Evolutionary conservation across 768 basidiomycete species (phyloP), one percentile per base, ranked within the genome.

Genomic region (Podaxis pistillaris): DNA sequence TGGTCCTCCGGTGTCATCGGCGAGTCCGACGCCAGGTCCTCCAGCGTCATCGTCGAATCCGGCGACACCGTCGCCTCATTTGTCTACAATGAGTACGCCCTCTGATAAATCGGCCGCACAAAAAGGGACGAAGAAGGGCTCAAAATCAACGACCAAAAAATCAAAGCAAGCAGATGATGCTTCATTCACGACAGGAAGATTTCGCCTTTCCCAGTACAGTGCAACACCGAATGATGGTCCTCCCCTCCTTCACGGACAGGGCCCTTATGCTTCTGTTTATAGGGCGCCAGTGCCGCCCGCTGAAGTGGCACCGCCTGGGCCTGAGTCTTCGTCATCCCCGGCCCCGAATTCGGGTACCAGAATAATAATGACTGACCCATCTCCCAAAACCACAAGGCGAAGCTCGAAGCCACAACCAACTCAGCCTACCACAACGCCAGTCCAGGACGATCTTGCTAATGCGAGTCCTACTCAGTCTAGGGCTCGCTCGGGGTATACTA

Each of bases 201-300:
- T 87, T 71, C 82, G 83, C 53, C 67, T 87, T n/a, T 63, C 72
- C 52, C 65, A 73, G 11, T 78, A 76, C 62, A 72, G 76, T 63
- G 72, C 76, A 28, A 70, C 78, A 7, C 68, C 75, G 5, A 65
- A 64, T 30, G 65, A 67, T n/a, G 69, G 70, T 38, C 74, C 75
- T 38, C 73, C 79, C 26, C 65, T 75, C 17, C 71, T 73, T 64
- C 67, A 67, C n/a, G 79, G 78, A 7, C 58, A 70, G 36, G 71
- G 78, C 5, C 77, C 75, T 38, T 81, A 81, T 64, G 71, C 76
- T 36, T 79, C 80, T 0, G 59, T 78, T 52, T 80, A 78, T 66
- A 74, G 79, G 50, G 53, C 33, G 15, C 63, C 56, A 36, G 59
- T 53, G 22, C 60, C 49, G 12, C 22, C 49, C 22, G 24, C 61